phyloP scores from a whole-genome alignment of 2,329 filamentous ascomycete species.

The Didymella exigua region DNA sequence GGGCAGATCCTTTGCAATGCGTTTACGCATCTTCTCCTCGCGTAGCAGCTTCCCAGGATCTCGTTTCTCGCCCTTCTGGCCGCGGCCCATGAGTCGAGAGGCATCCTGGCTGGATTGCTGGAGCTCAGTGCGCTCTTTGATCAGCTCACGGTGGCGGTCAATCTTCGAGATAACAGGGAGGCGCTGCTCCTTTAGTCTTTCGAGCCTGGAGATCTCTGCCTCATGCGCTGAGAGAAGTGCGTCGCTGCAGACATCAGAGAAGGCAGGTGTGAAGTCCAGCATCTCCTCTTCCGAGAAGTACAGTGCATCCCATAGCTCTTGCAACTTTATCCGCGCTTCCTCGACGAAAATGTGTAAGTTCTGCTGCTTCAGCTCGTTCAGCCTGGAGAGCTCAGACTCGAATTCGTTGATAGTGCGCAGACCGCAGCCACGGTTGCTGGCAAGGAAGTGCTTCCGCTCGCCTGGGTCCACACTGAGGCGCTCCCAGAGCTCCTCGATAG shows the following conservation, averaged over 20 bases:
- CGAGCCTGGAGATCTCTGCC: constrained; percentile 81
- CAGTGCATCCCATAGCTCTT: constrained; percentile 92
- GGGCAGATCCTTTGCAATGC: constrained; percentile 92
- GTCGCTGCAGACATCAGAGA: constrained; percentile 96
- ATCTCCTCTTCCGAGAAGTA: constrained; percentile 98
- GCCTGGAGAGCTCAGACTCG: constrained; percentile 82
- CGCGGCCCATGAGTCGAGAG: constrained; percentile 87
- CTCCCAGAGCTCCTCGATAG: constrained; percentile 88
- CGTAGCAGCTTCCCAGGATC: constrained; percentile 92
- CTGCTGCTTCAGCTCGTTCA: constrained; percentile 93
- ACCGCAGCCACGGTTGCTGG: constrained; percentile 87
- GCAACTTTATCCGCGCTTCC: constrained; percentile 85
- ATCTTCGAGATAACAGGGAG: constrained; percentile 81
- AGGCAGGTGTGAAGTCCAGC: constrained; percentile 96
- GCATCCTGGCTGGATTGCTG: constrained; percentile 93
- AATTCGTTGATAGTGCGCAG: constrained; percentile 93
- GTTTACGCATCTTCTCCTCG: constrained; percentile 98
- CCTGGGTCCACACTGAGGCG: constrained; percentile 81
- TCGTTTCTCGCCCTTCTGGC: constrained; percentile 89
- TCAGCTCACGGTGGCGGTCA: constrained; percentile 79
- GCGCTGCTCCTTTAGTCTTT: constrained; percentile 83
- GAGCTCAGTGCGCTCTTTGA: constrained; percentile 86
- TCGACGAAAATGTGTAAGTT: constrained; percentile 96
- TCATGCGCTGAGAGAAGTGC: constrained; percentile 94
- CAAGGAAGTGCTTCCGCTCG: constrained; percentile 84